These are phyloP conservation scores for Castanospermum australe DNA, from an alignment of 306 rosid species.

Conservation along the genomic window DNA sequence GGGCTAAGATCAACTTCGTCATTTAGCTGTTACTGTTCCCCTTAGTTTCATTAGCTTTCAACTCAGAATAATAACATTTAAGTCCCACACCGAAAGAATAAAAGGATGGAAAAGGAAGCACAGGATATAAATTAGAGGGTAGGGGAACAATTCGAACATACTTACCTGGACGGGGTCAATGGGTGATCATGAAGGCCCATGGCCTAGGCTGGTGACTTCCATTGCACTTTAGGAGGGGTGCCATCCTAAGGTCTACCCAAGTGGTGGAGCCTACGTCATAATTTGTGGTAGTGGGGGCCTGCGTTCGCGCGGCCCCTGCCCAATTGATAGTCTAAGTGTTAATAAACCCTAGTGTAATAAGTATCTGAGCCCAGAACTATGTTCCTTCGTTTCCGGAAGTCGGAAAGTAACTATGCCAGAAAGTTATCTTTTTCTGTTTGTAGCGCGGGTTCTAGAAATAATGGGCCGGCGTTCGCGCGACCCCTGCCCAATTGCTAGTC, in stretches of 20 bases:
- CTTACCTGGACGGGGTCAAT: constrained; percentile 62
- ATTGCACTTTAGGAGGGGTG: constrained; percentile 53
- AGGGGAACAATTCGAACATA: background rate
- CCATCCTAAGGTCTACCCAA: constrained; percentile 47
- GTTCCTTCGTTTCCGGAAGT: no score
- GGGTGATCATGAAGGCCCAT: constrained; percentile 39
- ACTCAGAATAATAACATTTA: no score
- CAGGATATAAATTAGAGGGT: background rate
- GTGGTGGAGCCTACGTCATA: constrained; percentile 58
- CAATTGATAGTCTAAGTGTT: background rate
- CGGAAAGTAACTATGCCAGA: no score
- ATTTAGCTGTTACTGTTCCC: no score
- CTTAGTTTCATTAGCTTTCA: no score
- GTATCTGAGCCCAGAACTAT: no score
- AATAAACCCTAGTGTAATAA: no score
- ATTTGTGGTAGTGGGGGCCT: constrained; percentile 56
- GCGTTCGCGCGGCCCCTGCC: constrained; percentile 31
- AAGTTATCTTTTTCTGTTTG: no score
- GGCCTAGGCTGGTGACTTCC: constrained; percentile 49
- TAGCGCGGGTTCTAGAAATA: no score
- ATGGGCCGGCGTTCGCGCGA: no score
- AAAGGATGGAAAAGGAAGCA: background rate
- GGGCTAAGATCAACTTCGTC: no score
- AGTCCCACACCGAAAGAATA: background rate
- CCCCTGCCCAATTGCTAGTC: no score